These are phyloP conservation scores for Fusarium equiseti DNA, from an alignment of 2,329 filamentous ascomycete genomes.

Conservation along the genomic window DNA sequence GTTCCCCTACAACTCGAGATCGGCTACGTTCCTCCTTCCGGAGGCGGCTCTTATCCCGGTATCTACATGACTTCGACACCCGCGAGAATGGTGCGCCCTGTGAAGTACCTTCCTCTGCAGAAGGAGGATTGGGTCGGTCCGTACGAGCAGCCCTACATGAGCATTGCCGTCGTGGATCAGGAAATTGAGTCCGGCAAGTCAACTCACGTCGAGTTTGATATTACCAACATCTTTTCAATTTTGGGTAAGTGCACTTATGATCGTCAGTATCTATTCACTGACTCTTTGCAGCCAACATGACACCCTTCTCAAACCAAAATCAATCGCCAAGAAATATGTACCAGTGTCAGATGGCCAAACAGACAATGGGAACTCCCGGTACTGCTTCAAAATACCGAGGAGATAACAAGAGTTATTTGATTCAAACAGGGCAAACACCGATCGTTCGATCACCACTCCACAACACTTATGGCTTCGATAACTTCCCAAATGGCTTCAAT, in stretches of 20 bases:
- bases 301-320: conserved; percentile 98
- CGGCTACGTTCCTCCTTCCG: conserved; percentile 88
- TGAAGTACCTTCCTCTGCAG: conserved; percentile 90
- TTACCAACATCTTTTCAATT: conserved; percentile 90
- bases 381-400: conserved; percentile 87
- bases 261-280: too few species aligned
- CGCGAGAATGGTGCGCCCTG: conserved; percentile 88
- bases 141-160: conserved; percentile 98
- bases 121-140: conserved; percentile 91
- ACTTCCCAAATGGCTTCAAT: conserved; percentile 97
- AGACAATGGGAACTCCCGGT: conserved; percentile 97
- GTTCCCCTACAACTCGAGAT: conserved; percentile 90
- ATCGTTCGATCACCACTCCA: conserved; percentile 92
- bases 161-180: conserved; percentile 89
- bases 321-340: conserved; percentile 99
- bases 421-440: conserved; percentile 96
- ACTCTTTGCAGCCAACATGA: conserved; percentile 81
- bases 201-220: conserved; percentile 93
- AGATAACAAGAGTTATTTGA: conserved; percentile 95
- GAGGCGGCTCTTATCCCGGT: conserved; percentile 94
- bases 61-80: conserved; percentile 92
- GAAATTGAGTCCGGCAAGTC: conserved; percentile 90
- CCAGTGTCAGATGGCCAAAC: conserved; percentile 99
- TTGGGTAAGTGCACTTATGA: too few species aligned
- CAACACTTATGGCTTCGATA: conserved; percentile 96